Base-by-base conservation (phyloP, 192 early-diverging fungal genomes). In the Phlyctochytrium planicorne region DNA sequence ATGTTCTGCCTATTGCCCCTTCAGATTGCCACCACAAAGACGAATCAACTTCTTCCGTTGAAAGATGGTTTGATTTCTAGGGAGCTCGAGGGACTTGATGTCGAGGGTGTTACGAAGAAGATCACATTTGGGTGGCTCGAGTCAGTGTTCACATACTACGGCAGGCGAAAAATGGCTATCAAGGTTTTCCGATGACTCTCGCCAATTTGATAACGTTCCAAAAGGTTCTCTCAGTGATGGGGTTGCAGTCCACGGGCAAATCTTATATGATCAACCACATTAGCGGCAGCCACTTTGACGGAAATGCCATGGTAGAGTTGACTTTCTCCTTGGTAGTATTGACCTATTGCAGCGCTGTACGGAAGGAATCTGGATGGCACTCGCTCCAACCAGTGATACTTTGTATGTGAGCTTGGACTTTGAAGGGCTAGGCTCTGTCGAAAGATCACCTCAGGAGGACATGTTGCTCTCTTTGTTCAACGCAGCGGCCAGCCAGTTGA, bases 351-450 rank as follows among this genome's bases (percentile, higher is more conserved):
- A n/a, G n/a, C 34, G 64, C 20, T 56, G 47, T 14, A 68, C 60
- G 25, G 66, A 68, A 37, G 66, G 66, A 25, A 40, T 32, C 17
- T 68, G 66, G 66, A 68, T 68, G 66, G 20, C 66, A 30, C 23
- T 37, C 35, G 2, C 61, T 23, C n/a, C 34, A 24, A 37, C 30
- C 16, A 23, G 16, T 14, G 23, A 66, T 2, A 20, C 25, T 17
- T 2, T 68, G 20, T 55, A 55, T 0, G 66, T 68, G 20, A 20
- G 32, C 31, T 27, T 68, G 16, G 66, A 68, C 30, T 68, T 68
- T 30, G 66, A 68, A 32, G 66, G 66, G 29, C 16, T 68, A 14
- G 57, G 53, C 27, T 66, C 63, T 17, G 61, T 59, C 62, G 66
- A 68, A 37, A 32, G 66, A 1, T 63, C 56, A 2, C 24, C 23